A percentile compares a stretch with the other conserved stretches of the same genome.
Conservation (phyloP, 2,329 filamentous ascomycete species). For the Ceratocystis eucalypticola region DNA sequence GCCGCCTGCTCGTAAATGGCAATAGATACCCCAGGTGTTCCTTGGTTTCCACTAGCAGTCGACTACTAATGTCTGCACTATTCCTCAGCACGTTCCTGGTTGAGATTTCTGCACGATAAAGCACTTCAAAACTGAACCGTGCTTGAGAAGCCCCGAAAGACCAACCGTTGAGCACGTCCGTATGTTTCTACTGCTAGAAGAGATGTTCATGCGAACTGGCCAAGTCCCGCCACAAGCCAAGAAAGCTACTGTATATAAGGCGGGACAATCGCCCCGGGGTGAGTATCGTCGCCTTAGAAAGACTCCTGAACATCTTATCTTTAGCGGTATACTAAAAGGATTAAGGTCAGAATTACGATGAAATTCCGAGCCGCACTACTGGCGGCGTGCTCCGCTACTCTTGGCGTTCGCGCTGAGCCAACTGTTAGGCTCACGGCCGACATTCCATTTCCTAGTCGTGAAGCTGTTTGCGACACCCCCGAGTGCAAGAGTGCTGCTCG, state of each 20-base stretch:
- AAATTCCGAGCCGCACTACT: not conserved
- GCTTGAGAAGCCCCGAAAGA: not conserved
- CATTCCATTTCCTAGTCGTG: too few species aligned
- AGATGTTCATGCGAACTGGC: not conserved
- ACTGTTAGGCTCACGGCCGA: too few species aligned
- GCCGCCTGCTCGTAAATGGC: too few species aligned
- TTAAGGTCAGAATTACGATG: not conserved
- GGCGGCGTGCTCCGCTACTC: too few species aligned
- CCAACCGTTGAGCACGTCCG: not conserved
- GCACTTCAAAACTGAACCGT: not conserved
- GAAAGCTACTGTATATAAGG: not conserved
- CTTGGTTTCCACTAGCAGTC: not conserved
- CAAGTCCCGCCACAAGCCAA: not conserved
- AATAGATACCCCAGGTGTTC: too few species aligned
- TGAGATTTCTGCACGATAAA: not conserved
- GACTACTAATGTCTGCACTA: not conserved
- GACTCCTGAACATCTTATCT: not conserved
- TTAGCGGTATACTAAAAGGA: too few species aligned
- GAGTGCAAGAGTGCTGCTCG: too few species aligned
- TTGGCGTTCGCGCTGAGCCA: too few species aligned
- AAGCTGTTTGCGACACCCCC: too few species aligned
- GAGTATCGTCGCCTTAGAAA: not conserved
- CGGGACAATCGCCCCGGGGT: not conserved
- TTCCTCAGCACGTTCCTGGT: not conserved
- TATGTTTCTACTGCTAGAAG: not conserved